phyloP scores from a whole-genome alignment of 352 stramenopile genomes.

The Halophytophthora batemanensis region DNA sequence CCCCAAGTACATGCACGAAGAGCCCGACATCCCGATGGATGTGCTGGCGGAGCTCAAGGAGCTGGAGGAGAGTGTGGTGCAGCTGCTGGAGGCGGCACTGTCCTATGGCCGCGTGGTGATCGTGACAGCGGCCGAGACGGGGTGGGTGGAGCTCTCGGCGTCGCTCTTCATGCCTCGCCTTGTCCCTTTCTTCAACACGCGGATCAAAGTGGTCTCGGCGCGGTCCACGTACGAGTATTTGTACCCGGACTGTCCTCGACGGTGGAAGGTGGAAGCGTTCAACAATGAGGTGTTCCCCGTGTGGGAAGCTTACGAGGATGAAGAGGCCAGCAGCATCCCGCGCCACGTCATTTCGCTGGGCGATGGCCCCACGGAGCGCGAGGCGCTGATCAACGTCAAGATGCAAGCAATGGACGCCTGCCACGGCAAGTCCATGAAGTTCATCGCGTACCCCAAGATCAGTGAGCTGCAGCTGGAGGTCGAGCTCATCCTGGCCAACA shows the following conservation, averaged over 20 bases:
- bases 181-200: slow-evolving; percentile 68
- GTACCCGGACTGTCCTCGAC: slow-evolving; percentile 77
- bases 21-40: slow-evolving; percentile 67
- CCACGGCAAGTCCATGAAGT: slow-evolving; percentile 87
- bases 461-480: slow-evolving; percentile 74
- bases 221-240: slow-evolving; percentile 87
- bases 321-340: slow-evolving; percentile 41
- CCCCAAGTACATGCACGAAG: slow-evolving; percentile 85
- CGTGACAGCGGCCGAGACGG: slow-evolving; percentile 85
- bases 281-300: slow-evolving; percentile 82
- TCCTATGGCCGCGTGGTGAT: slow-evolving; percentile 81
- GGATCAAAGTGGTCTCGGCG: slow-evolving; percentile 89
- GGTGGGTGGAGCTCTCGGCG: slow-evolving; percentile 88
- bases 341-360: slow-evolving; percentile 80
- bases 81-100: slow-evolving; percentile 70
- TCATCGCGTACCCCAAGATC: slow-evolving; percentile 87
- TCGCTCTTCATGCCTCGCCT: slow-evolving; percentile 86
- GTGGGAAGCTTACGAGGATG: slow-evolving; percentile 67
- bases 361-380: slow-evolving; percentile 80
- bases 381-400: slow-evolving; percentile 84
- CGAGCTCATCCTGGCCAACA: slow-evolving; percentile 75
- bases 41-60: slow-evolving; percentile 71
- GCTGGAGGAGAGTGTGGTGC: slow-evolving; percentile 73
- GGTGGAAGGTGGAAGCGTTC: slow-evolving; percentile 90
- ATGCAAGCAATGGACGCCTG: slow-evolving; percentile 78